A percentile compares a stretch with the other conserved stretches of the same genome.
phyloP scores from a whole-genome alignment of 1,284 basidiomycete species.

The Salmacisia buchloeana region DNA sequence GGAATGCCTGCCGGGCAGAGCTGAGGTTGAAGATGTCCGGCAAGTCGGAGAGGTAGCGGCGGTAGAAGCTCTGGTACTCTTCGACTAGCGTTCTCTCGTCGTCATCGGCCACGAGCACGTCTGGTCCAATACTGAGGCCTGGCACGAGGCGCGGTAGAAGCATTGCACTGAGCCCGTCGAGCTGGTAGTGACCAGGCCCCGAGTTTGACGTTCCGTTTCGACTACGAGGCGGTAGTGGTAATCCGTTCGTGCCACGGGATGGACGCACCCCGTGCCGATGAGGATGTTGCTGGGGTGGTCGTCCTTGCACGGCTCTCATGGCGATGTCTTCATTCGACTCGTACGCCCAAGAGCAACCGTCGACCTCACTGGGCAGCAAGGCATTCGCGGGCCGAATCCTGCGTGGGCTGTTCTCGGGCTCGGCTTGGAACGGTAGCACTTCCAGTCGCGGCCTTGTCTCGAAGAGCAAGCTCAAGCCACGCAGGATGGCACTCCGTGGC shows the following conservation, averaged over 20 bases:
- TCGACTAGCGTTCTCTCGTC: conserved; percentile 5
- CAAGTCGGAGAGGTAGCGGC: not conserved
- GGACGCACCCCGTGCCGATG: not conserved
- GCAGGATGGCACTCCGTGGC: conserved; percentile 19
- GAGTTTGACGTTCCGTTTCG: not conserved
- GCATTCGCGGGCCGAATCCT: not conserved
- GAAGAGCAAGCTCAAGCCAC: conserved; percentile 20
- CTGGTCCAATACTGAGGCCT: conserved; percentile 6
- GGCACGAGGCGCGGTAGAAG: conserved; percentile 7
- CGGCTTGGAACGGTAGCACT: conserved; percentile 15
- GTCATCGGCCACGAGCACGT: not conserved
- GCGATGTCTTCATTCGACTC: not conserved
- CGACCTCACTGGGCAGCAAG: not conserved
- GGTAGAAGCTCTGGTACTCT: not conserved
- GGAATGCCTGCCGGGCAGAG: not conserved
- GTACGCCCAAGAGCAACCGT: not conserved
- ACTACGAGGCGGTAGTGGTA: not conserved
- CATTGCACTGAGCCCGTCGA: conserved; percentile 3
- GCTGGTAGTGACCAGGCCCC: not conserved
- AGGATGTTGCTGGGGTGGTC: not conserved
- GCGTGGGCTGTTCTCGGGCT: not conserved
- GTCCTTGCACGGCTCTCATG: not conserved
- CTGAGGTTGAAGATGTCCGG: not conserved
- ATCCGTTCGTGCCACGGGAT: no score
- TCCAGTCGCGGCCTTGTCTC: conserved; percentile 23